A percentile compares a stretch with the other conserved stretches of the same genome.
These are phyloP conservation scores for Paramecium sexaurelia DNA, from an alignment of 73 alveolate genomes.

Conservation along the genomic window DNA sequence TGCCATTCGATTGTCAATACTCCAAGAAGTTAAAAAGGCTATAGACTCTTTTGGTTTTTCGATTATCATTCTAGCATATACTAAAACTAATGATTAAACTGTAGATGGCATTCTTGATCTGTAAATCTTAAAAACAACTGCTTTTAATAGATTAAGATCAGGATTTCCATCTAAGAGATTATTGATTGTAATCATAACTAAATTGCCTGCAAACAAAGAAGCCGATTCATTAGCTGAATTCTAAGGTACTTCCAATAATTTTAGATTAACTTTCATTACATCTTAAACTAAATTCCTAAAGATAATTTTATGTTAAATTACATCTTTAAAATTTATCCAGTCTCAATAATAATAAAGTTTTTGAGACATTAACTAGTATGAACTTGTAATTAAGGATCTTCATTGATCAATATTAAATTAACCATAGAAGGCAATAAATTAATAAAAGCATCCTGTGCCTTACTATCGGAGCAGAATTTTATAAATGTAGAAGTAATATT, in stretches of 20 bases:
- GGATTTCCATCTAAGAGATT: conserved; percentile 64
- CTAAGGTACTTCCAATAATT: conserved; percentile 58
- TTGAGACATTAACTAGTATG: conserved; percentile 65
- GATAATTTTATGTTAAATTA: neutral
- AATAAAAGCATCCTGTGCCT: conserved; percentile 62
- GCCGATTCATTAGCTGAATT: conserved; percentile 65
- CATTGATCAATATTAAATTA: conserved; percentile 62
- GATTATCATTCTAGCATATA: conserved; percentile 93
- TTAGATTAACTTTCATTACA: conserved; percentile 61
- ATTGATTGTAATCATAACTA: conserved; percentile 62
- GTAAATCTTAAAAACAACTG: conserved; percentile 81
- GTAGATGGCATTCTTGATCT: conserved; percentile 97
- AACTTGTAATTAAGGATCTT: conserved; percentile 51
- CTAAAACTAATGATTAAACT: conserved; percentile 92
- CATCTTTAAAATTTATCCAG: conserved; percentile 60
- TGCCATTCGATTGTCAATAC: conserved; percentile 91
- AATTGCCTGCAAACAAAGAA: conserved; percentile 63
- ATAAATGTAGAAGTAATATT: conserved; percentile 61
- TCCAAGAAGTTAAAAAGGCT: conserved; percentile 85
- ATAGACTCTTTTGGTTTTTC: conserved; percentile 91
- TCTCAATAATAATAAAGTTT: conserved; percentile 61
- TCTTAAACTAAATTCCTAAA: conserved; percentile 56
- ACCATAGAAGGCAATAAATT: conserved; percentile 60
- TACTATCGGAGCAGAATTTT: conserved; percentile 57
- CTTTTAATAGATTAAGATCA: conserved; percentile 48